phyloP scores from a whole-genome alignment of 1,284 basidiomycete species.

The Ceratobasidium sp. region DNA sequence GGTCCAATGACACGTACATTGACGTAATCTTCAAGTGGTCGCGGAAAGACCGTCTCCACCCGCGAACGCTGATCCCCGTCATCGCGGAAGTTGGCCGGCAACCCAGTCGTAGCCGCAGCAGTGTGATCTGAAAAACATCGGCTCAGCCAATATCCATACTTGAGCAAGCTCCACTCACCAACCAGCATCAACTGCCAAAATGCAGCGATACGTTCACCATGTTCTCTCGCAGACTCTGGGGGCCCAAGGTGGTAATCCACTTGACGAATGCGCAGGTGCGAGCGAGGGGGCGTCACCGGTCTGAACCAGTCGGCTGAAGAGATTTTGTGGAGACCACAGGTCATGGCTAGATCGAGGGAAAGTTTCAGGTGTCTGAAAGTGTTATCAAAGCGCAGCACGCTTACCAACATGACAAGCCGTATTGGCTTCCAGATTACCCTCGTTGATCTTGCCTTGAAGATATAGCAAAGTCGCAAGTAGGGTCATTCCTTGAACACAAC shows the following conservation, averaged over 20 bases:
- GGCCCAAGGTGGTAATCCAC: slow-evolving; percentile 26
- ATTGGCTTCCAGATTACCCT: slow-evolving; percentile 1
- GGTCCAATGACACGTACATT: slow-evolving; percentile 2
- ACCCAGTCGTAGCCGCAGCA: slow-evolving; percentile 29
- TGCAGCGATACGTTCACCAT: slow-evolving; percentile 41
- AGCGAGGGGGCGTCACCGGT: background rate
- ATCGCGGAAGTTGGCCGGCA: slow-evolving; percentile 38
- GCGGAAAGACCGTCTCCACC: slow-evolving; percentile 37
- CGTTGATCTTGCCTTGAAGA: slow-evolving; percentile 16
- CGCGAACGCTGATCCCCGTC: slow-evolving; percentile 40
- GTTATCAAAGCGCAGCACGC: background rate
- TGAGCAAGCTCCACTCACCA: slow-evolving; percentile 4
- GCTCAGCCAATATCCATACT: background rate
- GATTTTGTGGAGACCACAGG: slow-evolving; percentile 39
- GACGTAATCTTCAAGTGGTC: slow-evolving; percentile 34
- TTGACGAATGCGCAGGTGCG: slow-evolving; percentile 3
- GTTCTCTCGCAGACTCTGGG: slow-evolving; percentile 28
- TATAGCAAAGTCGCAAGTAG: slow-evolving; percentile 24
- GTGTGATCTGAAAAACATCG: slow-evolving; percentile 10
- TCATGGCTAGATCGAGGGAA: slow-evolving; percentile 8
- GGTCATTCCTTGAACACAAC: slow-evolving; percentile 32
- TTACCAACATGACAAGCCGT: slow-evolving; percentile 33
- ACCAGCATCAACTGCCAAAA: slow-evolving; percentile 41
- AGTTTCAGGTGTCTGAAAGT: background rate
- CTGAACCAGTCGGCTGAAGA: background rate